Evolutionary conservation across 2,329 filamentous ascomycete species (phyloP).

Genomic region (Talaromyces piceae): DNA sequence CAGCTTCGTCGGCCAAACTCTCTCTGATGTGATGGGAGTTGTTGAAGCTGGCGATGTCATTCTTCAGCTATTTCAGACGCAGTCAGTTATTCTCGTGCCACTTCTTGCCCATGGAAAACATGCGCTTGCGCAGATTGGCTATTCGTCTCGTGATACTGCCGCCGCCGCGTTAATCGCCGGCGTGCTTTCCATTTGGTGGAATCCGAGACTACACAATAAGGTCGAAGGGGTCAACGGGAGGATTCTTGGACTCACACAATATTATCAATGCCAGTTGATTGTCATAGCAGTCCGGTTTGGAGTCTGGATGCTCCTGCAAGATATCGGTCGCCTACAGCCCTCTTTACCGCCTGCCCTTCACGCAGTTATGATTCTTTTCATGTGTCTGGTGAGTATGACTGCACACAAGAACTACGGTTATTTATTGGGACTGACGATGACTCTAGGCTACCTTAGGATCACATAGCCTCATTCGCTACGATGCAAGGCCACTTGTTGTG

Average conservation of each 20-base stretch:
- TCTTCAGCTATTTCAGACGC: conserved; percentile 9
- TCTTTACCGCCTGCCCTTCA: conserved; percentile 29
- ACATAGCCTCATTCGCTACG: conserved; percentile 30
- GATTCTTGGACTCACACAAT: conserved; percentile 36
- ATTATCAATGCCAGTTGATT: conserved; percentile 41
- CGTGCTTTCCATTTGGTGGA: conserved; percentile 43
- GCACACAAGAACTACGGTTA: background rate
- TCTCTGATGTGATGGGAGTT: conserved; percentile 35
- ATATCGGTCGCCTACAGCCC: conserved; percentile 27
- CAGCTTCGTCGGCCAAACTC: conserved; percentile 37
- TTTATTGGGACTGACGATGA: background rate
- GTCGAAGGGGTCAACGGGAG: conserved; percentile 35
- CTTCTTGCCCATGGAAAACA: conserved; percentile 18
- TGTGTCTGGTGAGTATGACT: conserved; percentile 29
- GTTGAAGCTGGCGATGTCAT: conserved; percentile 16
- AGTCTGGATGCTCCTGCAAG: conserved; percentile 38
- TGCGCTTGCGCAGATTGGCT: conserved; percentile 7
- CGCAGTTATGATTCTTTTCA: conserved; percentile 33
- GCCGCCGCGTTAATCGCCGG: conserved; percentile 35
- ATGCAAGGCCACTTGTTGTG: conserved; percentile 34
- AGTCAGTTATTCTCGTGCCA: conserved; percentile 15
- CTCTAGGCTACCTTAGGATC: conserved; percentile 31
- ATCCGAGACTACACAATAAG: conserved; percentile 40
- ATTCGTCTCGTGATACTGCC: conserved; percentile 24
- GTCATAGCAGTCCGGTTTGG: conserved; percentile 37